Evolutionary conservation across 331 rosid genomes (phyloP).

Genomic region (Cydonia oblonga): DNA sequence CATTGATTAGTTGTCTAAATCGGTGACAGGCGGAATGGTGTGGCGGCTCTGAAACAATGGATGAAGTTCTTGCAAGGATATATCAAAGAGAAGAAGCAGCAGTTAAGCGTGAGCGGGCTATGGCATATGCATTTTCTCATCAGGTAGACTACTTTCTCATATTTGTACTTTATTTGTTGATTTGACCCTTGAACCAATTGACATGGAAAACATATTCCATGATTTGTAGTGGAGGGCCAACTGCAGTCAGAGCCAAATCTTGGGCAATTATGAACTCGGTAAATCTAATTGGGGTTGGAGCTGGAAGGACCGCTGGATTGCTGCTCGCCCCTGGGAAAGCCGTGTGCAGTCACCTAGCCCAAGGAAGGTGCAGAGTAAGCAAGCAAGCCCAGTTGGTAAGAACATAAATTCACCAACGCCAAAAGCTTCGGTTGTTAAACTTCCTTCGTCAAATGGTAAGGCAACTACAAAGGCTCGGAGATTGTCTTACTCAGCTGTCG

Average conservation of each 20-base stretch:
- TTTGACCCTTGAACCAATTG: constrained; percentile 14
- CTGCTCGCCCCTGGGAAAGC: constrained; percentile 98
- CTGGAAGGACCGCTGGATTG: constrained; percentile 98
- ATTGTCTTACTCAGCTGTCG: constrained; percentile 54
- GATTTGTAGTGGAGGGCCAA: constrained; percentile 89
- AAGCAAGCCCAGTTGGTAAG: constrained; percentile 41
- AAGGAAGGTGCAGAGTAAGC: constrained; percentile 41
- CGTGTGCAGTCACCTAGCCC: constrained; percentile 40
- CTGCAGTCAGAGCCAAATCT: constrained; percentile 60
- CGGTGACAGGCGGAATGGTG: constrained; percentile 69
- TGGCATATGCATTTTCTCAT: constrained; percentile 98
- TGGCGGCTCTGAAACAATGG: constrained; percentile 79
- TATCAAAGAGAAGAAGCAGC: constrained; percentile 91
- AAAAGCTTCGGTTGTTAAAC: constrained; percentile 35
- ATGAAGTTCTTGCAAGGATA: constrained; percentile 59
- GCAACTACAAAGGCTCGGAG: constrained; percentile 44
- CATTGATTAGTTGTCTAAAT: constrained; percentile 5
- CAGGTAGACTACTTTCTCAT: constrained; percentile 46
- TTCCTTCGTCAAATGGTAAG: constrained; percentile 38
- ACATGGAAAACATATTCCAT: constrained; percentile 17
- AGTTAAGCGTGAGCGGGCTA: constrained; percentile 77
- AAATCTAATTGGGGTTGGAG: constrained; percentile 98
- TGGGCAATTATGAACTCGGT: constrained; percentile 56
- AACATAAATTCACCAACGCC: constrained; percentile 33
- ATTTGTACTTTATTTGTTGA: background rate